phyloP scores from a whole-genome alignment of 2,329 filamentous ascomycete genomes.

The Arthrobotrys musiformis region DNA sequence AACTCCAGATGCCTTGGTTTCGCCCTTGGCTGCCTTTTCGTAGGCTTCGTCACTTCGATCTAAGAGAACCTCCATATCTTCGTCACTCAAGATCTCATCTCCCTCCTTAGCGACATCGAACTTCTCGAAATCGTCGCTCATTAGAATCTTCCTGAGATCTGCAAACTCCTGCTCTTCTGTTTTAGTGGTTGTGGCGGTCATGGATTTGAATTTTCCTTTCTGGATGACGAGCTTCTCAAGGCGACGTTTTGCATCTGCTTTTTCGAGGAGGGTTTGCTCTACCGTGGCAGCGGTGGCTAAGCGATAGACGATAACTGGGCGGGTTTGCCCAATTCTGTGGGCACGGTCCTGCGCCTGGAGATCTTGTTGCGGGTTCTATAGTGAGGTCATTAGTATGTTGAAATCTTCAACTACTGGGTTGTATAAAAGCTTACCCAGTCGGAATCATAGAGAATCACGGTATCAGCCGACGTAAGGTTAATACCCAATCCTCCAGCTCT shows the following conservation, averaged over 20 bases:
- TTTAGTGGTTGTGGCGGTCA: slow-evolving; percentile 69
- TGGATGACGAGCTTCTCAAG: slow-evolving; percentile 95
- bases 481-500: slow-evolving; percentile 94
- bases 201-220: slow-evolving; percentile 83
- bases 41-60: slow-evolving; percentile 78
- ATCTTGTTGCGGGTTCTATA: slow-evolving; percentile 95
- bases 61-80: slow-evolving; percentile 80
- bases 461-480: slow-evolving; percentile 90
- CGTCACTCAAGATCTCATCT: slow-evolving; percentile 76
- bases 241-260: slow-evolving; percentile 88
- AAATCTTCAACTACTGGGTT: not conserved
- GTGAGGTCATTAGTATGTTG: slow-evolving; percentile 64
- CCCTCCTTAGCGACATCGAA: slow-evolving; percentile 71
- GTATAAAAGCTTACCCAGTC: slow-evolving; percentile 60
- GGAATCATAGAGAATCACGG: slow-evolving; percentile 88
- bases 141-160: slow-evolving; percentile 70
- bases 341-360: slow-evolving; percentile 95
- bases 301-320: slow-evolving; percentile 91
- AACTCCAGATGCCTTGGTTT: slow-evolving; percentile 51
- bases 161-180: slow-evolving; percentile 65
- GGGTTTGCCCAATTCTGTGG: slow-evolving; percentile 91
- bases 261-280: slow-evolving; percentile 85
- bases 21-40: slow-evolving; percentile 57
- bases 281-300: slow-evolving; percentile 93
- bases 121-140: slow-evolving; percentile 78